Evolutionary conservation across 139 green algal species (phyloP), one percentile per base, ranked within the genome.

Genomic region (Volvox reticuliferus): DNA sequence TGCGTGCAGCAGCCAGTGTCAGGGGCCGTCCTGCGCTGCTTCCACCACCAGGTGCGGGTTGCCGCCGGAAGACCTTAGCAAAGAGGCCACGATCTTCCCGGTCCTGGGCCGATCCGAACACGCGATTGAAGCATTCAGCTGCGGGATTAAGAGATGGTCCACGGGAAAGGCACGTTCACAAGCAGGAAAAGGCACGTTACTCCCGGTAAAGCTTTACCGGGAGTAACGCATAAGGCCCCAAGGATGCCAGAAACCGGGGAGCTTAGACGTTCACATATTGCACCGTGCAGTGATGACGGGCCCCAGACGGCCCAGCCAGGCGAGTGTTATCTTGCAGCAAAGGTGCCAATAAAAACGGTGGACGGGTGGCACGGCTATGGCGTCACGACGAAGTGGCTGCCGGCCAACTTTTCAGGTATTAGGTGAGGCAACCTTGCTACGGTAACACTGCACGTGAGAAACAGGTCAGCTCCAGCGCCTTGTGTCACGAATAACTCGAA

Each of bases 1-100:
- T 94, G 55, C 92, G 92, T 9, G 92, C 92, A 14, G 89, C 92
- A 36, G 92, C 92, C 16, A 94, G 79, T 0, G 89, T 94, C n/a
- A 63, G n/a, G 9, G 76, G 61, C 76, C 35, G 37, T 1, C 50
- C 62, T 20, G 5, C 12, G 86, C 55, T 50, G 75, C 21, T 16
- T 73, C 55, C 32, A 14, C 44, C 69, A 0, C 6, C 55, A 30
- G 73, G 22, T 14, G 50, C 86, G 1, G 30, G 30, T 9, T 26
- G n/a, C 0, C 87, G 76, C 1, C 87, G 76, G n/a, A 91, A 30
- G 37, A 79, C 13, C 35, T 79, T 78, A 26, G 62, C 30, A 35
- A 91, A 62, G 1, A 55, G 19, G 14, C 75, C 76, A 0, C 62
- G 61, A 33, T 85, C 76, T 3, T 86, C 76, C 0, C 24, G 75